Base-by-base conservation (phyloP, 1,284 basidiomycete genomes). In the Ganoderma sinense region DNA sequence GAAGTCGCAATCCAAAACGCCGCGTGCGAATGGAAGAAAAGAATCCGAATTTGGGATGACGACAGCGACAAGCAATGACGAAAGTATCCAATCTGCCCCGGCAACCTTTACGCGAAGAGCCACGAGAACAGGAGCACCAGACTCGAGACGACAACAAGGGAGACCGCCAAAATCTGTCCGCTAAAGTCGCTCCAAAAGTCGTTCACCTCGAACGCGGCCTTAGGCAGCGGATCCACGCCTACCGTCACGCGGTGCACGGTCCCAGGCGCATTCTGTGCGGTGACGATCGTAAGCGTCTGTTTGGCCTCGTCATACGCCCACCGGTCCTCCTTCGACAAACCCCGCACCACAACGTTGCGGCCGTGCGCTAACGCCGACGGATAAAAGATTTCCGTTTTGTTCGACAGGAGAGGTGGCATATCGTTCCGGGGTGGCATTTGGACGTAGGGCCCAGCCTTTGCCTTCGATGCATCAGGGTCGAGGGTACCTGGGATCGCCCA, bases 371-470 rank as follows among this genome's bases (percentile, higher is more conserved):
- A 78, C 71, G 85, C 78, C 1, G 87, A 85, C 0, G 95, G 95
- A 11, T 96, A 75, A 83, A 91, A 97, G 64, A 97, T 90, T 79
- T 96, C 94, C 14, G 95, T 96, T 74, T 92, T 88, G 59, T 85
- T 82, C 8, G 87, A 84, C 40, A 77, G 82, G 36, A 91, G 79
- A 2, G 76, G 71, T 0, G 82, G 81, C 70, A 85, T 83, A 0
- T 79, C 80, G 1, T 75, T 64, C 23, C 82, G 78, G 2, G 87
- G 86, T 0, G 87, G 85, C 13, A 78, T 70, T 20, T 73, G 71
- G 0, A 84, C 76, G 41, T 73, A 78, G 10, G 71, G 56, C 16
- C 29, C 43, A 31, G 33, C 62, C 45, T 36, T 51, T 29, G n/a
- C 43, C 36, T 33, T 75, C 61, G 39, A 70, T 40, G 18, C 53